Evolutionary conservation across 164 flowering plant species (phyloP), one percentile per base, ranked within the genome.

Genomic region (Berberis vulgaris): DNA sequence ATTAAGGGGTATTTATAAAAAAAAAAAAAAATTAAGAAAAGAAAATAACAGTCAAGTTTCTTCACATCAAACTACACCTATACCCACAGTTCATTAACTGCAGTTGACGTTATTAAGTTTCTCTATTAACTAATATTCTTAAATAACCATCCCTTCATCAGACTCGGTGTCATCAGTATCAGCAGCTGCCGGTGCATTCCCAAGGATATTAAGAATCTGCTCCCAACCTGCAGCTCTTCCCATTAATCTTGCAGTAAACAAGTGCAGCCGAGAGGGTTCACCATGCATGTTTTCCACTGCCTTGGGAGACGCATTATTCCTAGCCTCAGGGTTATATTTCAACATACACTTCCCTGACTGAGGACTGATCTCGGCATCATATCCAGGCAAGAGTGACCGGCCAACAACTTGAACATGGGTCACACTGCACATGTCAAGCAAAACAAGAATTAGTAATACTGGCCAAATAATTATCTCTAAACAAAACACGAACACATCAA

Each of bases 351-450:
- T 75, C 68, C 82, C 77, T 1, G 72, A 56, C 11, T 47, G 63
- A 55, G 73, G 57, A 2, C 59, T 61, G 8, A 81, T 54, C 40
- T 78, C 78, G 10, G 72, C 71, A 53, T 75, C 76, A 60, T 81
- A 80, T 54, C 67, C 40, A 1, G 68, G 67, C 41, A 72, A 72
- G n/a, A 82, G 74, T 8, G 78, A 71, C 60, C 75, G 64, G 11
- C 86, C 89, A 41, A 77, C 64, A 43, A 70, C 86, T 78, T 81
- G 78, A 61, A 79, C 89, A 69, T 82, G 81, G 55, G 81, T 73
- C 54, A 84, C 72, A 59, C 89, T 84, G 11, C 55, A 65, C 59
- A 56, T 53, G 45, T 12, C 73, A 54, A 50, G 57, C 52, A 59
- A 57, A 7, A 6, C 5, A 43, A 53, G 4, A 40, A 11, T 10